A percentile compares a stretch with the other conserved stretches of the same genome.
Conservation (phyloP, 352 stramenopile genomes). For the Thalassiosira ordinaria region DNA sequence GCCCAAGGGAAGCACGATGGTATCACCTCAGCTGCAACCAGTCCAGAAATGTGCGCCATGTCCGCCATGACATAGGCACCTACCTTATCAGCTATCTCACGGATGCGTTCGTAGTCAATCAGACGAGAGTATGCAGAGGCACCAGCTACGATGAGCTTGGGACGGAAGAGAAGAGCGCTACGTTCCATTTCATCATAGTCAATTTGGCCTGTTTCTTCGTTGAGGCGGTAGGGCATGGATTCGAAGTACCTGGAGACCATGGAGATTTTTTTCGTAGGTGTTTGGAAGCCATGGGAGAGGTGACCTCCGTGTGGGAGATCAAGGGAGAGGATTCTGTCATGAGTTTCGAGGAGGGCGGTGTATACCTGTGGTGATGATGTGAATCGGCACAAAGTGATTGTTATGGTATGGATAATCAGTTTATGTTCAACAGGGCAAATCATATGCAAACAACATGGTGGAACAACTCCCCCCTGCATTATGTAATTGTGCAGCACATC, state of each 20-base stretch:
- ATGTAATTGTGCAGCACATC: too few species aligned
- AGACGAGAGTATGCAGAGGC: constrained; percentile 98
- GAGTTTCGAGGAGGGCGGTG: constrained; percentile 96
- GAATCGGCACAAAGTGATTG: constrained; percentile 2
- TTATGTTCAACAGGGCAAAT: too few species aligned
- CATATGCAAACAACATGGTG: too few species aligned
- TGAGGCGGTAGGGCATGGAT: constrained; percentile 97
- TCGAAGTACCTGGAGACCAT: constrained; percentile 99
- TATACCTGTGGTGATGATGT: constrained; percentile 87
- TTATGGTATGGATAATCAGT: too few species aligned
- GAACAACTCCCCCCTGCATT: too few species aligned
- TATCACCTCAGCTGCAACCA: constrained; percentile 95
- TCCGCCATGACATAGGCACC: constrained; percentile 97
- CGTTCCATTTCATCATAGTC: constrained; percentile 99
- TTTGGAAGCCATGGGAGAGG: constrained; percentile 98
- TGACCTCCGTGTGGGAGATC: constrained; percentile 98
- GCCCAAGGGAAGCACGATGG: constrained; percentile 97
- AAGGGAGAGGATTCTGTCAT: constrained; percentile 98
- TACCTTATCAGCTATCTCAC: constrained; percentile 93
- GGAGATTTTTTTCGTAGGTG: constrained; percentile 98
- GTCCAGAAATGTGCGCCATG: constrained; percentile 99
- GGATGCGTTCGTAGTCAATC: constrained; percentile 99
- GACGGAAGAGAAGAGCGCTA: constrained; percentile 88
- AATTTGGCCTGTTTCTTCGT: constrained; percentile 96
- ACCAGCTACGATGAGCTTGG: constrained; percentile 98